phyloP scores from a whole-genome alignment of 495 filamentous ascomycete species.

The Penicillium dipodomyicola region DNA sequence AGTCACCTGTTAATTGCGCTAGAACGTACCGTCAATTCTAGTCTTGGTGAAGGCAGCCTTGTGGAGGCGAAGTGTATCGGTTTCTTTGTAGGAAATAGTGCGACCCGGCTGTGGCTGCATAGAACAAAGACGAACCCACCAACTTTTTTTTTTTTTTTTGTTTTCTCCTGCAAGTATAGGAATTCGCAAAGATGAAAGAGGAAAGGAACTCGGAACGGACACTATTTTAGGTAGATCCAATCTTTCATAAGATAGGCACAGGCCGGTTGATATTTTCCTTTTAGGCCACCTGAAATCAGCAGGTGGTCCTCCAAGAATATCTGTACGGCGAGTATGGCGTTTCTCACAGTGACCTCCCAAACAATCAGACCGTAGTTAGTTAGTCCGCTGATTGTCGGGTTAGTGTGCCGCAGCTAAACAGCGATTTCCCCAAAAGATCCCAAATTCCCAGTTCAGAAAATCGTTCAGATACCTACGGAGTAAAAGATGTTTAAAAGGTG shows the following conservation, averaged over 20 bases:
- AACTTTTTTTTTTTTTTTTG: not conserved
- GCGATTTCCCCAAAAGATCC: conserved; percentile 1
- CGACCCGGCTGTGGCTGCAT: conserved; percentile 2
- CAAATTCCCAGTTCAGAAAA: not conserved
- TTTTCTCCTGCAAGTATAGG: not conserved
- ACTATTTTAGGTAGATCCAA: not conserved
- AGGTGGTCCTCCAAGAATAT: not conserved
- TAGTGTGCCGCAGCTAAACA: not conserved
- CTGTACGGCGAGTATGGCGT: not conserved
- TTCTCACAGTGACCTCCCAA: not conserved
- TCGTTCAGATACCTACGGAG: not conserved
- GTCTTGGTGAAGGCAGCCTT: not conserved
- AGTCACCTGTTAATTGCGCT: too few relatives aligned
- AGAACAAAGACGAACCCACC: not conserved
- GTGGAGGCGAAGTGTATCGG: not conserved
- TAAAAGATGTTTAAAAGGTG: too few relatives aligned
- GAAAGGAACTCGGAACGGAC: not conserved
- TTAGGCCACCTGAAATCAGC: conserved; percentile 1
- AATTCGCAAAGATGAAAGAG: not conserved
- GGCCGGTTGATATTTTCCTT: not conserved
- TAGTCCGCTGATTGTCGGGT: not conserved
- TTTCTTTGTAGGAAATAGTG: conserved; percentile 4
- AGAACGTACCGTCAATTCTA: not conserved
- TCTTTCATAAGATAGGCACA: not conserved
- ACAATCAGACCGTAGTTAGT: not conserved